Conservation (phyloP, 2,329 filamentous ascomycete genomes). For the Claviceps arundinis region DNA sequence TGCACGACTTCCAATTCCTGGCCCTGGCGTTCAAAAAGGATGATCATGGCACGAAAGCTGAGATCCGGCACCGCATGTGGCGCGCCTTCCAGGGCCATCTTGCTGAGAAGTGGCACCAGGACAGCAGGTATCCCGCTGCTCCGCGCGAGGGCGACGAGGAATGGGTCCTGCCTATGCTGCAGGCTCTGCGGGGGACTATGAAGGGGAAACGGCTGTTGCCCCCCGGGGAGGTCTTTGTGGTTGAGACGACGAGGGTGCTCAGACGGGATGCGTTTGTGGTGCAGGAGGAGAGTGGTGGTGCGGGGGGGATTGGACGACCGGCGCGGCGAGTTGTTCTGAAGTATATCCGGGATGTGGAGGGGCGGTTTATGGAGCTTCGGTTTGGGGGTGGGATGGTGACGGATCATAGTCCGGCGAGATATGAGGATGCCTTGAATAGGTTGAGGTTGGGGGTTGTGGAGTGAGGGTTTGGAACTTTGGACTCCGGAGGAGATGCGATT, state of each 20-base stretch:
- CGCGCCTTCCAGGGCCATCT: conserved; percentile 49
- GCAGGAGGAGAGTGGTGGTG: conserved; percentile 20
- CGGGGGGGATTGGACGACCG: conserved; percentile 41
- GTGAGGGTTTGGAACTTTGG: not conserved
- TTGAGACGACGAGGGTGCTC: conserved; percentile 55
- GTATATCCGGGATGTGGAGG: conserved; percentile 59
- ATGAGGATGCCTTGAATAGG: conserved; percentile 55
- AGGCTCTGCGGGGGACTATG: conserved; percentile 54
- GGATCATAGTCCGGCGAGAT: conserved; percentile 63
- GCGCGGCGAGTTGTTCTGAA: conserved; percentile 56
- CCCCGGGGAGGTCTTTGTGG: conserved; percentile 62
- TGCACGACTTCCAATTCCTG: conserved; percentile 63
- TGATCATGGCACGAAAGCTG: conserved; percentile 50
- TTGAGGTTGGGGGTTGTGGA: conserved; percentile 37
- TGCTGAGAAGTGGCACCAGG: conserved; percentile 42
- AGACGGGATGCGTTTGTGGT: conserved; percentile 50
- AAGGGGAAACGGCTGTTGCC: conserved; percentile 56
- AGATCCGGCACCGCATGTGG: conserved; percentile 55
- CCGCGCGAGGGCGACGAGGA: conserved; percentile 43
- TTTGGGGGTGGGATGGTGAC: conserved; percentile 63
- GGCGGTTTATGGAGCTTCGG: conserved; percentile 53
- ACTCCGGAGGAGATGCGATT: no score
- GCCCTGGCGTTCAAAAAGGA: conserved; percentile 63
- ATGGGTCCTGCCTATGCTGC: conserved; percentile 57
- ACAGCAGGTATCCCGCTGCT: conserved; percentile 12